phyloP scores from a whole-genome alignment of 768 basidiomycete genomes.

The Calocybe gangraenosa region DNA sequence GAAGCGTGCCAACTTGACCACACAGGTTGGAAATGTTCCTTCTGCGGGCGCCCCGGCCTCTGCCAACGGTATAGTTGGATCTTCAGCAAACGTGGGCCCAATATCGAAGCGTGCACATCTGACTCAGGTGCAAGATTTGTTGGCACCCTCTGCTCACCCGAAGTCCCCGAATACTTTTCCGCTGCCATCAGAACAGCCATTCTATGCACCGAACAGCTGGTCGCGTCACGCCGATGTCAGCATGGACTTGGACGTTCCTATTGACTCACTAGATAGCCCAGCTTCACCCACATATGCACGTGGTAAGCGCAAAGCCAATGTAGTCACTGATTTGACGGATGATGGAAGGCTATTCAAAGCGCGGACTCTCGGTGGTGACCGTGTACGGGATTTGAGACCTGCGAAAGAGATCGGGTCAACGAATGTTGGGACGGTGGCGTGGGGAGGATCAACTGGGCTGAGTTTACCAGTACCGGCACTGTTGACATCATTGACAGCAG shows the following conservation, averaged over 20 bases:
- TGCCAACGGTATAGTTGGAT: slow-evolving; percentile 17
- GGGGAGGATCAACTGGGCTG: slow-evolving; percentile 21
- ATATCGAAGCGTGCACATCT: slow-evolving; percentile 34
- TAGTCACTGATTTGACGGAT: slow-evolving; percentile 34
- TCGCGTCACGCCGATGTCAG: slow-evolving; percentile 36
- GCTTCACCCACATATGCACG: slow-evolving; percentile 30
- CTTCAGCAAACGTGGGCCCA: slow-evolving; percentile 20
- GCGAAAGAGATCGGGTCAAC: slow-evolving; percentile 49
- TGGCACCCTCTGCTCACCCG: slow-evolving; percentile 17
- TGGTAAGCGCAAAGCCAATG: slow-evolving; percentile 50
- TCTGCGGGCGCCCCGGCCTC: slow-evolving; percentile 17
- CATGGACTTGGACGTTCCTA: slow-evolving; percentile 53
- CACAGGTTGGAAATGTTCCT: slow-evolving; percentile 18
- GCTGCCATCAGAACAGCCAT: slow-evolving; percentile 45
- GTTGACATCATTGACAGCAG: slow-evolving; percentile 53
- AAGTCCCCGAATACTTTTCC: slow-evolving; percentile 38
- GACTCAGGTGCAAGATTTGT: slow-evolving; percentile 23
- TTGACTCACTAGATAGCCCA: slow-evolving; percentile 47
- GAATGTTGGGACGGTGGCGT: slow-evolving; percentile 14
- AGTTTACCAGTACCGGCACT: slow-evolving; percentile 56
- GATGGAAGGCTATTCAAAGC: slow-evolving; percentile 30
- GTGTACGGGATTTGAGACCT: slow-evolving; percentile 42
- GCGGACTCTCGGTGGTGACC: slow-evolving; percentile 69
- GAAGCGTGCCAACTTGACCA: slow-evolving; percentile 43
- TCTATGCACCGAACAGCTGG: slow-evolving; percentile 33